Evolutionary conservation across 495 filamentous ascomycete genomes (phyloP), one percentile per base, ranked within the genome.

Genomic region (Melanomma pulvis-pyrius): DNA sequence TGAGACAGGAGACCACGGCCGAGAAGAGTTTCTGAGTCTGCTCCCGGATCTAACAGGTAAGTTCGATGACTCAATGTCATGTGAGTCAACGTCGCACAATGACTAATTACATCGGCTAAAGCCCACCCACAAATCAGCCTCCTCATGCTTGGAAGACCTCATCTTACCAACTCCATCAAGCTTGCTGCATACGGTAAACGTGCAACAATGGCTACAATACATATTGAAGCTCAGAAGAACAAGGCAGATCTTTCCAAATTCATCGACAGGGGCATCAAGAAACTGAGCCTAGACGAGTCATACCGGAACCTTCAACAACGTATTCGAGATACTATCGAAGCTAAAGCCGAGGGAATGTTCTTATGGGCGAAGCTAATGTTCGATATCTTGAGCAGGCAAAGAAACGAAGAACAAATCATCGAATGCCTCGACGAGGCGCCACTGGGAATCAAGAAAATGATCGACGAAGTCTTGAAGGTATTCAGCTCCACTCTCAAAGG

Each of bases 401-500:
- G 11, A 11, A 56, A 12, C 3, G 53, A 56, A 19, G 15, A 56
- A 19, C 2, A 56, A 17, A 56, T 56, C n/a, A 24, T 32, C 53
- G 53, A 56, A 7, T 22, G 24, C 19, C 53, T 56, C 3, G 53
- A 24, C 1, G 26, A 11, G 30, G 53, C 53, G 6, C 30, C 53
- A n/a, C n/a, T 34, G 12, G n/a, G 12, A 41, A 41, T 41, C n/a
- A 32, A 17, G 25, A 32, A 56, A 17, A 29, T 2, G 12, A n/a
- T 34, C n/a, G n/a, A 32, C 36, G 28, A 56, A 15, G n/a, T 56
- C 5, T 21, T 56, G 28, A 39, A 56, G 30, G 53, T 54, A 56
- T 39, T n/a, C 30, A 56, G 28, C 53, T 56, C 53, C n/a, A 56
- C 53, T 32, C 30, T 56, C 26, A 56, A 56, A 19, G 53, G 53